Evolutionary conservation across 2,329 filamentous ascomycete species (phyloP), one percentile per base, ranked within the genome.

Genomic region (Pseudogymnoascus sp.): DNA sequence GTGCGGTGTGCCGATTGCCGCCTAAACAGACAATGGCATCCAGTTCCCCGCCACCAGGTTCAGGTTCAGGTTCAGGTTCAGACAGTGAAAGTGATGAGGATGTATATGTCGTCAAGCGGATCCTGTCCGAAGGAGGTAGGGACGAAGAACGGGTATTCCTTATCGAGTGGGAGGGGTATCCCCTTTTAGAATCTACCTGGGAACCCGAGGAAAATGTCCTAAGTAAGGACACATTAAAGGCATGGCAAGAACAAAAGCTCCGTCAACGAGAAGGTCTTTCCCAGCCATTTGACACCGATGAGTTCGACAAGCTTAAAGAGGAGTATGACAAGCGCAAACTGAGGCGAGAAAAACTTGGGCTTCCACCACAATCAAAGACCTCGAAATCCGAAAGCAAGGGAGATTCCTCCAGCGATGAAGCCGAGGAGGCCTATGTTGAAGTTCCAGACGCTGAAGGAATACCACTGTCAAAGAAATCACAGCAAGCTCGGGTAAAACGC

Each of bases 81-180:
- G 31, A 34, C 10, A 34, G 23, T 16, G 37, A 18, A n/a, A 56
- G 16, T 4, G 50, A 56, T 34, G 28, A 56, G 28, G 50, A 56
- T 36, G 50, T 56, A 18, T 64, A 56, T 12, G 81, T 88, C 5
- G 71, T 73, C 3, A 81, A 87, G 46, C 74, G 75, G 14, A 78
- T 89, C 36, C 72, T 85, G 16, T 77, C 78, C 0, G 79, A 86
- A 68, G 74, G 74, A 12, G 66, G 67, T 1, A 65, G 72, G 7
- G 62, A 70, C 3, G 67, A 75, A 4, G 74, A 74, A 4, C 69
- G 71, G 14, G 68, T 76, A 23, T 91, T 85, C 70, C 78, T 91
- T 1, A 81, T 90, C 21, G 80, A 83, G 64, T 91, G 88, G 89
- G 76, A 78, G 25, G 80, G 77, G 1, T 92, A 87, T 69, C 76